Percentiles rank a stretch among this genome's conserved stretches.
Conservation (phyloP, 495 filamentous ascomycete genomes). For the Lophiotrema nucula region DNA sequence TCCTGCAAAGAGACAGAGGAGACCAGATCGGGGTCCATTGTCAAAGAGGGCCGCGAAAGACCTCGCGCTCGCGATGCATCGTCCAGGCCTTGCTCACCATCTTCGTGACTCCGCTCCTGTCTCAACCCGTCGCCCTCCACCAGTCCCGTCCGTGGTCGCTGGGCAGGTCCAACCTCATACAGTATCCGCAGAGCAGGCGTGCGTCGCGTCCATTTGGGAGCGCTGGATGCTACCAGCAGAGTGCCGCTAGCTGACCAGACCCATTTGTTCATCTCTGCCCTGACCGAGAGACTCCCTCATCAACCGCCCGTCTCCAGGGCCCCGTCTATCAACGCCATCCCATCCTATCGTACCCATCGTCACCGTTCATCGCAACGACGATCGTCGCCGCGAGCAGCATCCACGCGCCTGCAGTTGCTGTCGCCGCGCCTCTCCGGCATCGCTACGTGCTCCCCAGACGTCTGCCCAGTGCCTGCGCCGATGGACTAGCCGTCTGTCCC, state of each 20-base stretch:
- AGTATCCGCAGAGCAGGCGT: too few species aligned
- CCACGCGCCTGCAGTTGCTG: neutral
- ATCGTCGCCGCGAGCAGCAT: neutral
- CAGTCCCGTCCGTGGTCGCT: neutral
- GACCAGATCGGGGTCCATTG: conserved; percentile 8
- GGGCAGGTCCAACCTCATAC: too few species aligned
- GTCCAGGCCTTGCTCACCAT: too few species aligned
- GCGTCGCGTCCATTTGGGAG: too few species aligned
- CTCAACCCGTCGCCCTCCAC: neutral
- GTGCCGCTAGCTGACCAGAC: too few species aligned
- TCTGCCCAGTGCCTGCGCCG: neutral
- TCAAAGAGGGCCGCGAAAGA: conserved; percentile 8
- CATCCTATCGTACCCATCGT: conserved; percentile 1
- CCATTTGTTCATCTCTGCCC: too few species aligned
- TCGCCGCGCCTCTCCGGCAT: neutral
- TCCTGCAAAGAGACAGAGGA: conserved; percentile 7
- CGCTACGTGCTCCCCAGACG: neutral
- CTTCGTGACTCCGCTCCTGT: neutral
- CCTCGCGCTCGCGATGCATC: neutral
- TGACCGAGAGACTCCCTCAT: neutral
- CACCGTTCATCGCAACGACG: neutral
- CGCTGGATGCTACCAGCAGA: too few species aligned
- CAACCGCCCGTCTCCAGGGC: neutral
- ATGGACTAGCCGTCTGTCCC: neutral
- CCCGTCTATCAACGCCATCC: too few species aligned